phyloP scores from a whole-genome alignment of 768 basidiomycete genomes.

The Russula emetica region DNA sequence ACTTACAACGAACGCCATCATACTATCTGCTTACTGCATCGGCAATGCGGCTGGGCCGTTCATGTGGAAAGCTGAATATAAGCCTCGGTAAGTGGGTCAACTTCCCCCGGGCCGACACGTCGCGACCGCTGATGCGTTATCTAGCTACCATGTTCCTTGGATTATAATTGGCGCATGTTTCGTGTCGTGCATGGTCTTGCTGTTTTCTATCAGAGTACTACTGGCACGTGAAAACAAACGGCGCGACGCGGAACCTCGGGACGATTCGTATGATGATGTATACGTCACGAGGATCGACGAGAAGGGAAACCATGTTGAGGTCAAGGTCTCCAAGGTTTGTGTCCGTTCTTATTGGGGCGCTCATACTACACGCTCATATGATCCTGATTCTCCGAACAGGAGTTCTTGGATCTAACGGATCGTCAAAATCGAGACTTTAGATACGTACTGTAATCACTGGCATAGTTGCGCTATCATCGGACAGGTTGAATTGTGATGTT shows the following conservation, averaged over 20 bases:
- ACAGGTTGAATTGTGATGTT: neutral
- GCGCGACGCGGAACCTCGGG: conserved; percentile 52
- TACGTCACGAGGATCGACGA: conserved; percentile 51
- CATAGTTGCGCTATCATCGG: neutral
- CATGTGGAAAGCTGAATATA: conserved; percentile 70
- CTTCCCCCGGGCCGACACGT: neutral
- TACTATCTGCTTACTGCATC: conserved; percentile 65
- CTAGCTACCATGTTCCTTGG: conserved; percentile 75
- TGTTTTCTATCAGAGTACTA: conserved; percentile 49
- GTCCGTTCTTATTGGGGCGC: neutral
- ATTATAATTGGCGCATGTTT: conserved; percentile 68
- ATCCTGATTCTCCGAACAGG: conserved; percentile 37
- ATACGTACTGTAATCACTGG: conserved; percentile 51
- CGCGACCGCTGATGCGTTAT: neutral
- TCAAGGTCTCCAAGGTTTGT: conserved; percentile 65
- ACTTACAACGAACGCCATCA: conserved; percentile 66
- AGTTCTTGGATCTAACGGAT: conserved; percentile 71
- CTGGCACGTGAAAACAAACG: conserved; percentile 59
- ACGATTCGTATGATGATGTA: conserved; percentile 55
- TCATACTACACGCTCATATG: conserved; percentile 5
- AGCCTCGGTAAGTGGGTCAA: conserved; percentile 47
- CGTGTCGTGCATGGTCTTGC: conserved; percentile 44
- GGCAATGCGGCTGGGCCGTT: conserved; percentile 69
- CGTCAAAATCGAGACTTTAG: conserved; percentile 67
- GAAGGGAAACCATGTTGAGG: conserved; percentile 50